These are phyloP conservation scores for Salvia splendens DNA, from an alignment of 257 asterid species.

Conservation along the genomic window DNA sequence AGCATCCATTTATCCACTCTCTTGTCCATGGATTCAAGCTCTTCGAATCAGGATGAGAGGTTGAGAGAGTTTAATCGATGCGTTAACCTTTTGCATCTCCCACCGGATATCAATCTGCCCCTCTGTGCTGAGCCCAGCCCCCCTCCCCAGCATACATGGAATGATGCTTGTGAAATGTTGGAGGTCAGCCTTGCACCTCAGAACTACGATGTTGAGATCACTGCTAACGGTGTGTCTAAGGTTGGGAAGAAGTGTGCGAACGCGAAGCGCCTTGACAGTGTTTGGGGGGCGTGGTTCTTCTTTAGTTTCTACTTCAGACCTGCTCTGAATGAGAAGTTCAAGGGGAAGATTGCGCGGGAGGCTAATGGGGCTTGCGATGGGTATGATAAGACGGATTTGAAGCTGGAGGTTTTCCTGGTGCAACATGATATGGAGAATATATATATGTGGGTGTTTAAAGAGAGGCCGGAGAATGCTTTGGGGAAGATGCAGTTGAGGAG, in stretches of 20 bases:
- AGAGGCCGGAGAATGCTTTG: constrained; percentile 27
- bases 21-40: constrained; percentile 36
- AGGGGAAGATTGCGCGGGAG: constrained; percentile 28
- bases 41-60: constrained; percentile 32
- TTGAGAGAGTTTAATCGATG: constrained; percentile 31
- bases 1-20: constrained; percentile 34
- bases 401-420: constrained; percentile 38
- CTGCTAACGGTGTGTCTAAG: constrained; percentile 22
- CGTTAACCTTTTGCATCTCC: constrained; percentile 28
- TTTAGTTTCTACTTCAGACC: constrained; percentile 36
- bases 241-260: constrained; percentile 36
- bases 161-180: constrained; percentile 34
- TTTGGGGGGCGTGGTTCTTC: constrained; percentile 39
- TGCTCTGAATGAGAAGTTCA: constrained; percentile 35
- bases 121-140: constrained; percentile 37
- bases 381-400: constrained; percentile 37
- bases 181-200: constrained; percentile 37
- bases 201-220: constrained; percentile 31
- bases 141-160: constrained; percentile 30
- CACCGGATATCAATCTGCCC: constrained; percentile 37
- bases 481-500: constrained; percentile 41
- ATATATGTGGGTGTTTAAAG: constrained; percentile 37
- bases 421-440: constrained; percentile 41
- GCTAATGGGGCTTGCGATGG: constrained; percentile 31
- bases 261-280: constrained; percentile 27